Base-by-base conservation (phyloP, 2,329 filamentous ascomycete genomes). In the Exophiala viscosa region DNA sequence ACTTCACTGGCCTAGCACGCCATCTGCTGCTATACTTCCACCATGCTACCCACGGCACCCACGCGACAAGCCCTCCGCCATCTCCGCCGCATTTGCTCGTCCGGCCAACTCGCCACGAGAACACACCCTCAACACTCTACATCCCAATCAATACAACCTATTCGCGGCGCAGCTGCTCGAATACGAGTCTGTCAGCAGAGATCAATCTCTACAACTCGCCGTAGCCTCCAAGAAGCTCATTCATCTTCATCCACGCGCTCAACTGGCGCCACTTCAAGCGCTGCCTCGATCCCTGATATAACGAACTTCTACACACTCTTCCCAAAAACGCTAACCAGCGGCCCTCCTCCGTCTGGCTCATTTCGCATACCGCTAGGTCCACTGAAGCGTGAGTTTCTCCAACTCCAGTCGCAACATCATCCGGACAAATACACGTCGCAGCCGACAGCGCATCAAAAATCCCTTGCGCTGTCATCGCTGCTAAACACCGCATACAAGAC, bases 401-500 rank as follows among this genome's bases (percentile, higher is more conserved):
- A 83, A 55, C 80, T 96, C 1, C 93, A 99, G 72, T 81, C 61
- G 58, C 64, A 59, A 62, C 73, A 67, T 52, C 81, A 61, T 59
- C 77, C 61, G 36, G 76, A 68, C 65, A 76, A 69, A 76, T 85
- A 72, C 62, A 73, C 62, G 65, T 54, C 66, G 3, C 68, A 68
- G 2, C 46, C 60, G 9, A 59, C 71, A 3, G 66, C 73, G 34
- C 83, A 83, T 62, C 71, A 73, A 36, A 74, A 79, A 43, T 90
- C 90, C 15, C 88, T 95, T 69, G 87, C 84, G 0, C 76, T 85
- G n/a, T 93, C 87, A 8, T 82, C 89, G 6, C 80, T 82, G 20
- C 91, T 97, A 69, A 97, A 97, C 76, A 86, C 90, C 60, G 93
- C 93, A 0, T 97, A 95, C 78, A 86, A 83, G 65, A 96, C 91